phyloP scores from a whole-genome alignment of 2,329 filamentous ascomycete species.

The Salinomyces thailandicus region DNA sequence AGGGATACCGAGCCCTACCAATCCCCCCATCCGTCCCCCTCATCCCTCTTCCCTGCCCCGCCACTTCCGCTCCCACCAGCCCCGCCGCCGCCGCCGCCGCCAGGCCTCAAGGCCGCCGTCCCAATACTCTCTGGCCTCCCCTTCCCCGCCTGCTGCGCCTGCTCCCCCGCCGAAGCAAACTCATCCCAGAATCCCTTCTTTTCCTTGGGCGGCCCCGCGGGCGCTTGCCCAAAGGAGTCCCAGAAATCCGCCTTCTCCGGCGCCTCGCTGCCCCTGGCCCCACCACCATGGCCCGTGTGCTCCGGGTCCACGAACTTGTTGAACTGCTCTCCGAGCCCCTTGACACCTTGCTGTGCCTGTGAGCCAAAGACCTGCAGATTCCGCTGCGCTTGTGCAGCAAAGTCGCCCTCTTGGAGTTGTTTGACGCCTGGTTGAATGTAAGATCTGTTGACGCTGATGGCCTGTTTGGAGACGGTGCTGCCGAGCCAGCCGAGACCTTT shows the following conservation, averaged over 20 bases:
- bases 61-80: conserved; percentile 14
- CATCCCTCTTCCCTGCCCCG: conserved; percentile 33
- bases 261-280: conserved; percentile 32
- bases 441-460: conserved; percentile 79
- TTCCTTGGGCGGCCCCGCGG: conserved; percentile 36
- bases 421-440: conserved; percentile 90
- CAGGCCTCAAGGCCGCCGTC: conserved; percentile 53
- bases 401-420: conserved; percentile 55
- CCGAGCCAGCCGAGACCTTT: conserved; percentile 95
- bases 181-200: conserved; percentile 47
- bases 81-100: conserved; percentile 14
- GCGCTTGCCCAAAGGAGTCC: conserved; percentile 74
- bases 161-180: conserved; percentile 30
- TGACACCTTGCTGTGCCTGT: conserved; percentile 56
- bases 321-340: conserved; percentile 67
- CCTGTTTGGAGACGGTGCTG: conserved; percentile 76
- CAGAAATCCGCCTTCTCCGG: conserved; percentile 73
- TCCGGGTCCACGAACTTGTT: conserved; percentile 68
- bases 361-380: conserved; percentile 39
- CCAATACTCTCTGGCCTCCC: conserved; percentile 44
- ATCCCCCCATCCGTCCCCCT: conserved; percentile 44
- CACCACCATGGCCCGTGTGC: conserved; percentile 2
- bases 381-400: conserved; percentile 43
- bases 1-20: too few species aligned
- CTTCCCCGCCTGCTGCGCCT: conserved; percentile 10